A percentile compares a stretch with the other conserved stretches of the same genome.
Conservation (phyloP, 1,284 basidiomycete genomes). For the Filobasidium uniguttulatum region DNA sequence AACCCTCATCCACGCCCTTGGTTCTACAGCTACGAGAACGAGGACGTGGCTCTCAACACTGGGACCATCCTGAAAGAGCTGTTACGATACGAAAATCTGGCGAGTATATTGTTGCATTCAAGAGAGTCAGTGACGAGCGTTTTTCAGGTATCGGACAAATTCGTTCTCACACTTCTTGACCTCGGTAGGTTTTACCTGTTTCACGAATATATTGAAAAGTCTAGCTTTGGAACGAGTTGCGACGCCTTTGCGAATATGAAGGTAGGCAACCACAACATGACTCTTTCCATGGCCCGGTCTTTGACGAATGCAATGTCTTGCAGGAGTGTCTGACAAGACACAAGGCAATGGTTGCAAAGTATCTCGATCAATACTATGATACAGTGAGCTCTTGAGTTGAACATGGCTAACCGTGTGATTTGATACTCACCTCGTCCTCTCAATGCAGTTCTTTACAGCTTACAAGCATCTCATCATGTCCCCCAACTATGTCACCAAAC, state of each 20-base stretch:
- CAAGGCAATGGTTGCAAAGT: constrained; percentile 92
- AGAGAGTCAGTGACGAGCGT: constrained; percentile 55
- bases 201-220: constrained; percentile 91
- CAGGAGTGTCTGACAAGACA: constrained; percentile 83
- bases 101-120: constrained; percentile 79
- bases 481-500: constrained; percentile 97
- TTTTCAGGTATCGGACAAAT: background rate
- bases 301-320: background rate
- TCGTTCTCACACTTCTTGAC: background rate
- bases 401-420: constrained; percentile 1
- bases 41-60: constrained; percentile 90
- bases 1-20: background rate
- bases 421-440: background rate
- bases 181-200: constrained; percentile 81
- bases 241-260: constrained; percentile 96
- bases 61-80: constrained; percentile 98
- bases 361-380: constrained; percentile 92
- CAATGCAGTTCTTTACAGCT: constrained; percentile 73
- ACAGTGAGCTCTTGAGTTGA: constrained; percentile 44
- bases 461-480: constrained; percentile 87
- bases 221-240: constrained; percentile 94
- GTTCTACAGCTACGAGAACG: constrained; percentile 60
- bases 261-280: constrained; percentile 24
- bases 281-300: background rate
- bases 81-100: constrained; percentile 81